A percentile compares a stretch with the other conserved stretches of the same genome.
Evolutionary conservation across 2,329 filamentous ascomycete genomes (phyloP).

Genomic region (Cladosporium austrohemisphaericum): DNA sequence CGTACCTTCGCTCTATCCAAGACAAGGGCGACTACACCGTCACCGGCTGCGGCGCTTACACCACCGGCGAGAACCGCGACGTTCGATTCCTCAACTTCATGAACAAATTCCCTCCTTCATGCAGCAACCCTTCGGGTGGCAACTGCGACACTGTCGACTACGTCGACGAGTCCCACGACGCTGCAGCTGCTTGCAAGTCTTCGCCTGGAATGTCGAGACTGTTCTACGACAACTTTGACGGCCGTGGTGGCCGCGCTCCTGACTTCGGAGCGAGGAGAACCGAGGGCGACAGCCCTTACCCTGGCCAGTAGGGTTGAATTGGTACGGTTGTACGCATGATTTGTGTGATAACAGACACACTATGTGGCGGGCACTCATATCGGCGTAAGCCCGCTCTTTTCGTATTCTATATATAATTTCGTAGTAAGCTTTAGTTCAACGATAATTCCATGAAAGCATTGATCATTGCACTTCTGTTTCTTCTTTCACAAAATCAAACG

Average conservation of each 20-base stretch:
- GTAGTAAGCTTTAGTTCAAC: no score
- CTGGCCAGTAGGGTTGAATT: no score
- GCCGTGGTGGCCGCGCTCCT: conserved; percentile 26
- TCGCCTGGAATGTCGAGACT: conserved; percentile 30
- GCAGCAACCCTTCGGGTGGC: conserved; percentile 21
- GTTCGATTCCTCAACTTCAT: conserved; percentile 37
- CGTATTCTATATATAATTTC: no score
- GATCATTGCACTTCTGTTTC: no score
- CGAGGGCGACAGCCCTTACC: conserved; percentile 20
- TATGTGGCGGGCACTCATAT: no score
- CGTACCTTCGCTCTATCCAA: conserved; percentile 31
- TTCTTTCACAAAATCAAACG: no score
- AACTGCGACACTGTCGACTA: conserved; percentile 34
- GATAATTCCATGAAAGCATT: no score
- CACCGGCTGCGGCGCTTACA: conserved; percentile 27
- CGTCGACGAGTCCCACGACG: conserved; percentile 30
- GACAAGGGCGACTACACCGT: conserved; percentile 33
- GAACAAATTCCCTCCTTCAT: conserved; percentile 29
- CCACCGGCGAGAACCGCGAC: conserved; percentile 31
- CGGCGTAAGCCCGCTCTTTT: no score
- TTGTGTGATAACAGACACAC: no score
- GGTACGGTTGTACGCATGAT: no score
- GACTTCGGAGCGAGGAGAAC: conserved; percentile 31
- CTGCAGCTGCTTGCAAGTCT: conserved; percentile 32
- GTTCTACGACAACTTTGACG: conserved; percentile 35